Percentiles rank a stretch among this genome's conserved stretches.
Evolutionary conservation across 345 rosid genomes (phyloP).

Genomic region (Camelina sativa): DNA sequence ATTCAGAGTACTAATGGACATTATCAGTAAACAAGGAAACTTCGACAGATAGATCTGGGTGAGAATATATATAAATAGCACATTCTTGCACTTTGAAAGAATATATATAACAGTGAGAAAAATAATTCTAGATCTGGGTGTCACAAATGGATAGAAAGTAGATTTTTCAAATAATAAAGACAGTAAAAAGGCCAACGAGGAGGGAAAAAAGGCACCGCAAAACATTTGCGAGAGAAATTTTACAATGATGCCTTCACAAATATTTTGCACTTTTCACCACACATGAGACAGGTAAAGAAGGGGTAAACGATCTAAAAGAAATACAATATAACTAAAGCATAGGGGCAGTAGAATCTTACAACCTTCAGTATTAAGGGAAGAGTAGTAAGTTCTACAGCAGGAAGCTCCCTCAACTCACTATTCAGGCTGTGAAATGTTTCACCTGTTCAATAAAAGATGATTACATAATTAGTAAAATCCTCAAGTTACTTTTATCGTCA

Average conservation of each 20-base stretch:
- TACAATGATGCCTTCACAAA: conserved; percentile 1
- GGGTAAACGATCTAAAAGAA: not conserved
- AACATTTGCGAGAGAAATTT: conserved; percentile 14
- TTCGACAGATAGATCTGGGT: conserved; percentile 16
- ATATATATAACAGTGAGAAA: conserved; percentile 23
- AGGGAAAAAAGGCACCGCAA: conserved; percentile 18
- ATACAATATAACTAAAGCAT: conserved; percentile 16
- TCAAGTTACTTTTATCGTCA: conserved; percentile 6
- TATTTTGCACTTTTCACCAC: conserved; percentile 18
- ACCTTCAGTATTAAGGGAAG: conserved; percentile 96
- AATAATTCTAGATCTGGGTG: not conserved
- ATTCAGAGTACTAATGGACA: conserved; percentile 16
- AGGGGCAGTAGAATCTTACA: conserved; percentile 50
- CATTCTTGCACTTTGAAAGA: conserved; percentile 7
- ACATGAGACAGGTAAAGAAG: conserved; percentile 13
- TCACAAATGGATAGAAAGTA: conserved; percentile 21
- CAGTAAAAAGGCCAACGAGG: not conserved
- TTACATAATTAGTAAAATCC: conserved; percentile 25
- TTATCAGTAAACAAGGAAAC: conserved; percentile 7
- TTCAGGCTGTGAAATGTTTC: conserved; percentile 79
- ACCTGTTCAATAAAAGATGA: conserved; percentile 51
- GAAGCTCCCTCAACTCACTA: conserved; percentile 92
- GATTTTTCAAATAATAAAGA: not conserved
- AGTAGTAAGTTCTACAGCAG: conserved; percentile 87
- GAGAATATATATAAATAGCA: too few relatives aligned